Evolutionary conservation across 768 basidiomycete species (phyloP).

Genomic region (Nevesoporus exiguus): DNA sequence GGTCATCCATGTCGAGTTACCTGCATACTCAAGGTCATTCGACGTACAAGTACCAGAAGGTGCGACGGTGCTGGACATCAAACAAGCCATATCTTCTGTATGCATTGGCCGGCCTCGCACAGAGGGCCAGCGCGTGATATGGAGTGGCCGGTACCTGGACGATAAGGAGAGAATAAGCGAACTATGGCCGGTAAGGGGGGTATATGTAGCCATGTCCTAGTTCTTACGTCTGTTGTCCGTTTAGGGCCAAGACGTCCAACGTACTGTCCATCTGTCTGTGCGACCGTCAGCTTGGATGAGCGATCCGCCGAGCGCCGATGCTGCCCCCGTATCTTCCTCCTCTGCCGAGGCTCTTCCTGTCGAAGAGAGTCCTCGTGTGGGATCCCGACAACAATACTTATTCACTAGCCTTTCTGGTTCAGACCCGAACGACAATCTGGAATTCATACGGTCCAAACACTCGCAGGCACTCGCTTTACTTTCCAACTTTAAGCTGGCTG

Average conservation of each 20-base stretch:
- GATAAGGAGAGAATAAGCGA: conserved; percentile 64
- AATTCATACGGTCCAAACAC: conserved; percentile 24
- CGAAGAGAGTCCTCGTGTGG: neutral
- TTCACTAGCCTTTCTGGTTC: neutral
- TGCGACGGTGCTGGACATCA: conserved; percentile 59
- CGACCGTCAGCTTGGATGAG: conserved; percentile 73
- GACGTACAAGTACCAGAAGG: conserved; percentile 44
- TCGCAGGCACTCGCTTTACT: conserved; percentile 25
- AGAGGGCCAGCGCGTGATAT: conserved; percentile 75
- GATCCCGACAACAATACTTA: conserved; percentile 1
- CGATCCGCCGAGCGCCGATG: conserved; percentile 40
- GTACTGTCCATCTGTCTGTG: conserved; percentile 73
- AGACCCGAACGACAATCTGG: conserved; percentile 6
- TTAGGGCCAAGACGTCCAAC: conserved; percentile 55
- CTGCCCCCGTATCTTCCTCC: conserved; percentile 13
- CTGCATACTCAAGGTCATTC: conserved; percentile 71
- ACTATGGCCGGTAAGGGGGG: conserved; percentile 61
- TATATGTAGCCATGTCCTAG: neutral
- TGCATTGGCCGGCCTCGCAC: conserved; percentile 64
- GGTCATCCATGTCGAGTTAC: conserved; percentile 64
- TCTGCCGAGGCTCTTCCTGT: neutral
- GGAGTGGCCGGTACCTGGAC: conserved; percentile 62
- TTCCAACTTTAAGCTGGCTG: conserved; percentile 19
- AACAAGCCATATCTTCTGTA: conserved; percentile 55
- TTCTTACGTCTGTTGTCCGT: conserved; percentile 4